Percentiles rank a stretch among this genome's conserved stretches.
These are phyloP conservation scores for Rosa persica DNA, from an alignment of 306 rosid genomes.

Conservation along the genomic window DNA sequence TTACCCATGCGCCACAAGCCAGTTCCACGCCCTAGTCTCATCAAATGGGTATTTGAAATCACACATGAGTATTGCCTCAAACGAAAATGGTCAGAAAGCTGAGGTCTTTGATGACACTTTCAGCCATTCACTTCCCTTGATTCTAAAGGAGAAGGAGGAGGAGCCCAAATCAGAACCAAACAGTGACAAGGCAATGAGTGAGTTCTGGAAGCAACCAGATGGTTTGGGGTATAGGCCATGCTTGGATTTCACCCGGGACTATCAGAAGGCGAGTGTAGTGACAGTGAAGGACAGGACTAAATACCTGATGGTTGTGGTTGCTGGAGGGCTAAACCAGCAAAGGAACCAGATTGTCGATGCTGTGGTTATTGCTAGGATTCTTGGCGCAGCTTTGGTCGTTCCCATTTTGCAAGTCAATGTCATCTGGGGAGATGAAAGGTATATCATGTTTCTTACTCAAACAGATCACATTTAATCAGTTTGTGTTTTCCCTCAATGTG, in stretches of 20 bases:
- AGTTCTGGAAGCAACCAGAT: constrained; percentile 88
- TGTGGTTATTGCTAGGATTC: constrained; percentile 95
- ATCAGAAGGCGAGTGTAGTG: constrained; percentile 47
- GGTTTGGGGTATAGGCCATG: constrained; percentile 87
- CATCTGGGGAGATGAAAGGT: constrained; percentile 99
- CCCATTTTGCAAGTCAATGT: constrained; percentile 94
- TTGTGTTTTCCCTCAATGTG: neutral
- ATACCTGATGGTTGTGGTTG: constrained; percentile 81
- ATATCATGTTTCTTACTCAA: neutral
- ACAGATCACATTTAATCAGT: neutral
- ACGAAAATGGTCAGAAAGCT: constrained; percentile 23
- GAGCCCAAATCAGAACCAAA: neutral
- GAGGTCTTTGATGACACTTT: constrained; percentile 15
- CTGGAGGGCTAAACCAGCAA: constrained; percentile 98
- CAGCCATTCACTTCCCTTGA: constrained; percentile 21
- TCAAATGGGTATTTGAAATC: constrained; percentile 34
- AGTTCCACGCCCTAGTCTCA: constrained; percentile 31
- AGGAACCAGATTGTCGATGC: constrained; percentile 99
- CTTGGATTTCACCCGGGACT: constrained; percentile 58
- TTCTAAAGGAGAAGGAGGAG: constrained; percentile 29
- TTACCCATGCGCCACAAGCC: constrained; percentile 51
- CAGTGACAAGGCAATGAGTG: constrained; percentile 23
- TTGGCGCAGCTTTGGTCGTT: constrained; percentile 91
- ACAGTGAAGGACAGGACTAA: constrained; percentile 55
- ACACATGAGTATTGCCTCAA: constrained; percentile 21